Conservation (phyloP, 345 rosid genomes). For the Lagerstroemia speciosa region DNA sequence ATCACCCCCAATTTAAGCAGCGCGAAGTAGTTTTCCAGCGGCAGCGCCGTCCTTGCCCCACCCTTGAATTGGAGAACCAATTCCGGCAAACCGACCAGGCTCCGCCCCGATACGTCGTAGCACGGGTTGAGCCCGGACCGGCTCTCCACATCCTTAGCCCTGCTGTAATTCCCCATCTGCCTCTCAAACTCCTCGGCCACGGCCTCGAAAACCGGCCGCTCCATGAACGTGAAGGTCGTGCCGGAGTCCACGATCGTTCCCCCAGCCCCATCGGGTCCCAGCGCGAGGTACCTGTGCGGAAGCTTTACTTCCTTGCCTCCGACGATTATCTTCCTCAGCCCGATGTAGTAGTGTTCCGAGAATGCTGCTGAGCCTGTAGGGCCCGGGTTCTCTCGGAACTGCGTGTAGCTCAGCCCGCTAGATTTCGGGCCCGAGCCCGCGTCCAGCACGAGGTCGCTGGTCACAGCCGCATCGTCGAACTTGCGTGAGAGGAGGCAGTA, state of each 20-base stretch:
- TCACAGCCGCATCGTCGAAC: constrained; percentile 49
- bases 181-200: constrained; percentile 47
- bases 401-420: constrained; percentile 51
- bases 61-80: constrained; percentile 63
- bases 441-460: constrained; percentile 50
- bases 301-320: constrained; percentile 46
- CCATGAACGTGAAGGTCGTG: constrained; percentile 82
- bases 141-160: constrained; percentile 32
- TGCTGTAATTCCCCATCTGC: constrained; percentile 50
- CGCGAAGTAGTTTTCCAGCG: constrained; percentile 50
- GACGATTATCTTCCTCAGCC: constrained; percentile 48
- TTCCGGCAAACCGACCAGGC: constrained; percentile 30
- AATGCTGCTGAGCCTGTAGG: constrained; percentile 24
- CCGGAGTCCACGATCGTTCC: constrained; percentile 92
- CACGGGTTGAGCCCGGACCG: constrained; percentile 61
- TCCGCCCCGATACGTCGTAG: constrained; percentile 44
- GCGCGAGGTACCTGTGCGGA: constrained; percentile 47
- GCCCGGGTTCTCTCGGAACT: constrained; percentile 41
- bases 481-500: constrained; percentile 66
- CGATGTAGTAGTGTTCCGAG: constrained; percentile 50
- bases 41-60: constrained; percentile 66
- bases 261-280: constrained; percentile 60
- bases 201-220: constrained; percentile 37
- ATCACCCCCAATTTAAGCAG: constrained; percentile 19
- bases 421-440: constrained; percentile 39